These are phyloP conservation scores for Plenodomus tracheiphilus DNA, from an alignment of 2,329 filamentous ascomycete genomes.

Conservation along the genomic window DNA sequence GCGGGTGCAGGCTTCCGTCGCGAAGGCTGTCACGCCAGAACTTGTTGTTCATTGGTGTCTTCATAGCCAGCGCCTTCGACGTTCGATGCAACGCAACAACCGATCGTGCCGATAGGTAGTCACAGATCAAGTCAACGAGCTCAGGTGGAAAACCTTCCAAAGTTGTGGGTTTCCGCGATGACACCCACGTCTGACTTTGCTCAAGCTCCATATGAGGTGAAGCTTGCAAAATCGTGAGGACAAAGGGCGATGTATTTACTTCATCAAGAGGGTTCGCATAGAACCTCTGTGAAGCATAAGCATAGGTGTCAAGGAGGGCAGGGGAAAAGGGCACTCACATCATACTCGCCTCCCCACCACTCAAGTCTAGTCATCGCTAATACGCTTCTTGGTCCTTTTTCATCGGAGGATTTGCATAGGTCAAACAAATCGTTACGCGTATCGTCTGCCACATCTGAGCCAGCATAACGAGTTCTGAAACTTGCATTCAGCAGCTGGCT, in stretches of 20 bases:
- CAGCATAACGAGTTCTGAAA: conserved; percentile 3
- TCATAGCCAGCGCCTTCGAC: conserved; percentile 20
- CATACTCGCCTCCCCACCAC: conserved; percentile 30
- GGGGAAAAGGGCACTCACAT: conserved; percentile 16
- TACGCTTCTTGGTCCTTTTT: conserved; percentile 23
- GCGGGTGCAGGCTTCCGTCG: conserved; percentile 21
- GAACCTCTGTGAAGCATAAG: conserved; percentile 22
- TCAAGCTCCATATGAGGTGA: conserved; percentile 5
- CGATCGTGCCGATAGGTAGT: conserved; percentile 15
- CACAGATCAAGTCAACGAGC: conserved; percentile 19
- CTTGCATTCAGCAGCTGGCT: conserved; percentile 16
- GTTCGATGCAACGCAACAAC: conserved; percentile 23
- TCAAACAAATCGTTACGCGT: conserved; percentile 23
- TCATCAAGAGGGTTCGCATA: conserved; percentile 24
- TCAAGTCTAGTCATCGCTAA: conserved; percentile 20
- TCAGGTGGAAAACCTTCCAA: conserved; percentile 23
- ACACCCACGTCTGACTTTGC: not conserved
- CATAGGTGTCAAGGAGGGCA: not conserved
- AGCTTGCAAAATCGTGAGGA: conserved; percentile 12
- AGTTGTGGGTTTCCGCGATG: conserved; percentile 2
- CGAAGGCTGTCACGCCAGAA: conserved; percentile 31
- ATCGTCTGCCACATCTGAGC: not conserved
- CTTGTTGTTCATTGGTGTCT: conserved; percentile 22
- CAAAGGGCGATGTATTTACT: conserved; percentile 8
- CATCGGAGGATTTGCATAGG: conserved; percentile 8